phyloP scores from a whole-genome alignment of 257 asterid genomes.

The Solanum pimpinellifolium region DNA sequence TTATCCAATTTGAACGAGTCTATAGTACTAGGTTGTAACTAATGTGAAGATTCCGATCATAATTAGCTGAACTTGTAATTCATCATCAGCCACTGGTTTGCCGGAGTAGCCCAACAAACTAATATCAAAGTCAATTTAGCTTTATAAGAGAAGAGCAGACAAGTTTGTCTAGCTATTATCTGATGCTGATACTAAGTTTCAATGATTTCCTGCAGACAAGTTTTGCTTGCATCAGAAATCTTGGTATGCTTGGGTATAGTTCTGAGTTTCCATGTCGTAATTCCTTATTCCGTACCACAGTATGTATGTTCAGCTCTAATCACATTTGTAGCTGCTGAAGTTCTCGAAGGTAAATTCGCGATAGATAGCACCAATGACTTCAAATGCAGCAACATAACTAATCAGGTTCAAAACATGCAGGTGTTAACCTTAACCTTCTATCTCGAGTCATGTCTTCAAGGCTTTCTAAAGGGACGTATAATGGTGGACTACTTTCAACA shows the following conservation, averaged over 20 bases:
- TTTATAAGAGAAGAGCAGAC: background rate
- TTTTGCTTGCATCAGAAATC: constrained; percentile 79
- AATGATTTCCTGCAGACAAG: constrained; percentile 54
- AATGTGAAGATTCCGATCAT: background rate
- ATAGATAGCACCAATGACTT: background rate
- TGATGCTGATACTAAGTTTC: background rate
- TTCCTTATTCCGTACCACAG: constrained; percentile 66
- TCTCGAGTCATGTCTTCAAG: constrained; percentile 91
- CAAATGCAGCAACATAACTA: background rate
- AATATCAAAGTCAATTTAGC: background rate
- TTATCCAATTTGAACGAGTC: background rate
- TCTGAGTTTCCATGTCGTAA: constrained; percentile 62
- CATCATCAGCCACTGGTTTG: background rate
- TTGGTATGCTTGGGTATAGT: constrained; percentile 74
- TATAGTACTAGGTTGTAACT: background rate
- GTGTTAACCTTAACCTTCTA: constrained; percentile 73
- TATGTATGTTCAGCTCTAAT: constrained; percentile 78
- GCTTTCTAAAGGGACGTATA: constrained; percentile 87
- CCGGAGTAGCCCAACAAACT: background rate
- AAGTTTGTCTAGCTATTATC: background rate
- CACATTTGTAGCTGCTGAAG: constrained; percentile 96
- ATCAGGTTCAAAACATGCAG: constrained; percentile 11
- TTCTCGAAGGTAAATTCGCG: constrained; percentile 60
- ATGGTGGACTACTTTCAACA: constrained; percentile 83
- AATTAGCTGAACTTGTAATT: background rate